A percentile compares a stretch with the other conserved stretches of the same genome.
These are phyloP conservation scores for Yarrowia deformans DNA, from an alignment of 805 yeast genomes.

Conservation along the genomic window DNA sequence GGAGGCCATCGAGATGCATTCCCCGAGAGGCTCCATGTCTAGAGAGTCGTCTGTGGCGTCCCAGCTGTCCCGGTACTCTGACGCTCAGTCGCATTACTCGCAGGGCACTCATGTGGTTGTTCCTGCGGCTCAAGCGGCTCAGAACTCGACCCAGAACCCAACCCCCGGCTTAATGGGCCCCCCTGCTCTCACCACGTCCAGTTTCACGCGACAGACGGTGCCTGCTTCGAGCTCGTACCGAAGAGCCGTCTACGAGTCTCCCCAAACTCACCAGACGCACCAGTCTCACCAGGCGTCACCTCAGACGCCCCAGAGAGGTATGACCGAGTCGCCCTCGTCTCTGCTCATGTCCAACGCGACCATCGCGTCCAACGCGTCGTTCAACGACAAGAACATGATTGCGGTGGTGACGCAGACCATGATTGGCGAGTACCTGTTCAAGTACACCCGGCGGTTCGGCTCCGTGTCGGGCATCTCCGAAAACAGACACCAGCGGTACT, in stretches of 20 bases:
- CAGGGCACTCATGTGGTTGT: neutral
- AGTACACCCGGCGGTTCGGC: slow-evolving; percentile 80
- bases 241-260: slow-evolving; percentile 28
- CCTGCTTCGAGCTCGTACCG: slow-evolving; percentile 8
- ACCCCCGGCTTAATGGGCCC: slow-evolving; percentile 26
- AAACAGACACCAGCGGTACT: slow-evolving; percentile 85
- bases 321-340: slow-evolving; percentile 10
- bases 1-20: slow-evolving; percentile 38
- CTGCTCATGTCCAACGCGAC: slow-evolving; percentile 43
- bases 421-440: slow-evolving; percentile 88
- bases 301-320: neutral
- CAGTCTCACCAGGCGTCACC: neutral
- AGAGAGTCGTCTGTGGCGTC: slow-evolving; percentile 14
- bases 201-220: neutral
- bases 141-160: neutral
- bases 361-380: slow-evolving; percentile 44
- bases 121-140: neutral
- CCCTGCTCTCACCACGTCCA: slow-evolving; percentile 8
- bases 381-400: slow-evolving; percentile 65
- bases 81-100: neutral
- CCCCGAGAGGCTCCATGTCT: slow-evolving; percentile 16
- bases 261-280: slow-evolving; percentile 7
- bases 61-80: slow-evolving; percentile 12
- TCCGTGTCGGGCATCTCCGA: slow-evolving; percentile 70
- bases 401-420: slow-evolving; percentile 91